Evolutionary conservation across 345 rosid species (phyloP), one percentile per base, ranked within the genome.

Genomic region (Viola odorata): DNA sequence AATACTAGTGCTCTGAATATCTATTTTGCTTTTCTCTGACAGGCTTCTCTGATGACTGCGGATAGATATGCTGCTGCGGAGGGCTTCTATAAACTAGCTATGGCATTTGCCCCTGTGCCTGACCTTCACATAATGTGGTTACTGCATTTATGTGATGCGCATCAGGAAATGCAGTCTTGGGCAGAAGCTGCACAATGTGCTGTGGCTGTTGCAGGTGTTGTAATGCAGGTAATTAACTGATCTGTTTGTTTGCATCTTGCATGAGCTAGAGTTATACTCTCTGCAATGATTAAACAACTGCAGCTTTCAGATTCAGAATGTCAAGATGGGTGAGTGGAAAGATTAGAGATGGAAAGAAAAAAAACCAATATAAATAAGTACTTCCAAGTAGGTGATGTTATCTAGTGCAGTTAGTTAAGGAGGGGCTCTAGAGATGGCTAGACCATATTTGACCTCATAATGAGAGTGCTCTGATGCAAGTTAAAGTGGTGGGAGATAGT

Each of bases 61-160:
- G 99, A 94, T 84, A 84, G 97, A 78, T 94, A 94, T 67, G 96
- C 92, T 3, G 92, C 97, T 17, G 99, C 96, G 51, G 99, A 94
- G 82, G 85, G 99, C 83, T 90, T 83, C 73, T 86, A 88, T 72
- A 94, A 86, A 81, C 95, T 94, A 73, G 99, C 96, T 62, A 88
- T 94, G 91, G 99, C 99, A 57, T 94, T 94, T 85, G 86, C 97
- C 52, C 91, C 97, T 66, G 99, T 94, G 69, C 99, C 99, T 0
- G 99, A 94, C 79, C 99, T 94, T 78, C 97, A 94, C 77, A 90
- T 94, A 57, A 94, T 94, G 99, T 94, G 99, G 97, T 82, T 94
- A 70, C 72, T 94, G 69, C 99, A 94, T 84, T 75, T 94, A 54
- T 94, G 99, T 69, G 99, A 94, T 77, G 97, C 99, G 1, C 99